Evolutionary conservation across 495 filamentous ascomycete species (phyloP).

Genomic region (Penicillium subrubescens): DNA sequence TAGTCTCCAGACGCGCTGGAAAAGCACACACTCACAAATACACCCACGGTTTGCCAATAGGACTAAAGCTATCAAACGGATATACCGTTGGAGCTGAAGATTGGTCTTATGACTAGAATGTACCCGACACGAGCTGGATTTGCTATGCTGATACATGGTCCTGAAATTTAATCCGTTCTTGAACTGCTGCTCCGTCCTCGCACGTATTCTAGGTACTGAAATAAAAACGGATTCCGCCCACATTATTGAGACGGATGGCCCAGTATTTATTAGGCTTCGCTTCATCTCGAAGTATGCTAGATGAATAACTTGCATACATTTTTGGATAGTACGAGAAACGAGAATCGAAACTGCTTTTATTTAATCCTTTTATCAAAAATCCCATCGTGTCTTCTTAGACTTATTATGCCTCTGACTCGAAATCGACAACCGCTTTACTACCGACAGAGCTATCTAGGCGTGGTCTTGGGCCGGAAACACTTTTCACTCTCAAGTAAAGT

Average conservation of each 20-base stretch:
- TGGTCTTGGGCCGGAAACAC: not conserved
- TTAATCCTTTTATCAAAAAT: not conserved
- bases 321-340: not conserved
- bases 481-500: not conserved
- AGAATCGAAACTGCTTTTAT: not conserved
- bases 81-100: constrained; percentile 1
- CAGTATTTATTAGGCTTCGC: not conserved
- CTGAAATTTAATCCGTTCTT: not conserved
- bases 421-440: not conserved
- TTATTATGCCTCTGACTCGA: not conserved
- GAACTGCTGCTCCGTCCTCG: not conserved
- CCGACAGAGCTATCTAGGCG: not conserved
- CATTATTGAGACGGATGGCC: not conserved
- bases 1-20: not conserved
- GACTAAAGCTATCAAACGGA: not conserved
- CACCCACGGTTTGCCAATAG: not conserved
- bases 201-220: not conserved
- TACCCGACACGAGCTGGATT: not conserved
- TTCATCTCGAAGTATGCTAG: not conserved
- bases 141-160: not conserved
- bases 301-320: not conserved
- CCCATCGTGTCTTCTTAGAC: not conserved
- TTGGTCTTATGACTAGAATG: not conserved
- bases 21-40: not conserved
- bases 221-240: not conserved